phyloP scores from a whole-genome alignment of 2,329 filamentous ascomycete genomes.

The Botrytis medusae region DNA sequence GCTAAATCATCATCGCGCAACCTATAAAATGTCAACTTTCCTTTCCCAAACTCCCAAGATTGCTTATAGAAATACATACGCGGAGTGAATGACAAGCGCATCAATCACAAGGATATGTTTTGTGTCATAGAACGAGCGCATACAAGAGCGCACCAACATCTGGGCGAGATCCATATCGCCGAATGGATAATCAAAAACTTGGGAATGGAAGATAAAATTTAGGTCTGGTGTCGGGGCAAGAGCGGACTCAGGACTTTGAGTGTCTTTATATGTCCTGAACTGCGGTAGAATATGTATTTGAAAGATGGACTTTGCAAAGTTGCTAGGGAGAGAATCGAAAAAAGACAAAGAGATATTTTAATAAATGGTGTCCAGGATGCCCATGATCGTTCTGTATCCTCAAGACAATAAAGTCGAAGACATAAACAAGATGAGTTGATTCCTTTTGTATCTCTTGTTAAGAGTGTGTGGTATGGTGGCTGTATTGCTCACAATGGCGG shows the following conservation, averaged over 20 bases:
- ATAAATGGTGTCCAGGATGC: constrained; percentile 19
- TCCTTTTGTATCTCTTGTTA: background rate
- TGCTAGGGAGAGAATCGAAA: background rate
- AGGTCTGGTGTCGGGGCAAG: background rate
- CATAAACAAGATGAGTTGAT: background rate
- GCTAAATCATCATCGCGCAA: constrained; percentile 86
- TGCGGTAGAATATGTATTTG: background rate
- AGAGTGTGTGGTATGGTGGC: background rate
- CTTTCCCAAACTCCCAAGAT: constrained; percentile 23
- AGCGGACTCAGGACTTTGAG: background rate
- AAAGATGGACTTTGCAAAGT: background rate
- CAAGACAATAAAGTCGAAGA: constrained; percentile 12
- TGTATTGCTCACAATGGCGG: background rate
- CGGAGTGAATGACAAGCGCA: constrained; percentile 73
- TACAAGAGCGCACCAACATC: constrained; percentile 80
- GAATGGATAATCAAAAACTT: background rate
- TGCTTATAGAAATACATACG: constrained; percentile 46
- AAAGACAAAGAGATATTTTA: constrained; percentile 23
- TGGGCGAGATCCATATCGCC: constrained; percentile 65
- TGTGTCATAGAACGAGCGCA: constrained; percentile 82
- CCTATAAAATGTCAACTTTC: constrained; percentile 44
- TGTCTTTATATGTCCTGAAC: background rate
- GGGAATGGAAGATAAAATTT: background rate
- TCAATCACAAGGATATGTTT: constrained; percentile 81
- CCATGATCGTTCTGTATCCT: constrained; percentile 17